Base-by-base conservation (phyloP, 2,329 filamentous ascomycete genomes). In the Rhexocercosporidium sp. region DNA sequence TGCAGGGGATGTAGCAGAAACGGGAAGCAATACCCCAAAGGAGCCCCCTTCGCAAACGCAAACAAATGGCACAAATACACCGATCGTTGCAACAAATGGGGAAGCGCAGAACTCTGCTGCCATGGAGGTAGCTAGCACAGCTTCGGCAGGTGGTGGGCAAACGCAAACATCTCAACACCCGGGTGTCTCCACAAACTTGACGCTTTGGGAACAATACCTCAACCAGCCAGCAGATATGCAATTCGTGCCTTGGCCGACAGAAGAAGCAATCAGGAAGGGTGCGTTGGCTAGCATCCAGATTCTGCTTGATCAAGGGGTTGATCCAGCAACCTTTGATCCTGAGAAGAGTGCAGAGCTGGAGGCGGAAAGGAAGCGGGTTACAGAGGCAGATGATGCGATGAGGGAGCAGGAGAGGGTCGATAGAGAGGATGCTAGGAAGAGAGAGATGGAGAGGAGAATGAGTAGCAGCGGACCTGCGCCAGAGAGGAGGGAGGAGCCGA, bases 201-300 rank as follows among this genome's bases (percentile, higher is more conserved):
- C 76, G 3, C 74, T 77, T 34, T 78, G 81, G 44, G 75, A 77
- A 51, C 74, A 75, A 56, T 80, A 76, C 72, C 73, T 84, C 54
- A 88, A 91, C 73, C 85, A 87, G 0, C 78, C 84, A 20, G 83
- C 83, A 9, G 83, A 85, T 11, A 75, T 85, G 44, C 75, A 82
- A n/a, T 96, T 94, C 80, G 84, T 88, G 56, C 92, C 93, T 0
- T 96, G 92, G 92, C 92, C 92, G 0, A 83, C 82, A 31, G 88
- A 92, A 69, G 87, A 90, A 37, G 85, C 88, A 67, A 92, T 96
- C 69, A 85, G 88, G 37, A 81, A 82, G 18, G 92, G 93, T 41
- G 88, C 89, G 1, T 82, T 96, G 49, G 90, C 88, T 0, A 81
- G 83, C 9, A 85, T 88, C 53, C 89, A 93, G 74, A 79, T 83